Evolutionary conservation across 495 filamentous ascomycete genomes (phyloP), one percentile per base, ranked within the genome.

Genomic region (Penicillium ochrochloron): DNA sequence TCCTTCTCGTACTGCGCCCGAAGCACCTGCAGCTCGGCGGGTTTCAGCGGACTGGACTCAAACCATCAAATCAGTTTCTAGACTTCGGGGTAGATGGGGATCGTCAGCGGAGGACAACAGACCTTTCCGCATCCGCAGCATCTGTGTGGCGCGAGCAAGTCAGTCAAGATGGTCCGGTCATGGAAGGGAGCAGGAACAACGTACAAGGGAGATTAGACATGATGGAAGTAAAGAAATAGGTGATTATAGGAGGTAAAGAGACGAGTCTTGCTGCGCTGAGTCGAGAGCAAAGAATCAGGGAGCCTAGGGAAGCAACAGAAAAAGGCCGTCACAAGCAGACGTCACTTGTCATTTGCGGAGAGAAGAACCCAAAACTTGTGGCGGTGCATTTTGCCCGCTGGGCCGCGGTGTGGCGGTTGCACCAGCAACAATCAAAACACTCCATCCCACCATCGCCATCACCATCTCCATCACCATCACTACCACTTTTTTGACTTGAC

Each of bases 71-170:
- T 73, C 62, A 66, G 64, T 66, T 70, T 19, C 44, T 39, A 41
- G 17, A 31, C 25, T 50, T 65, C 53, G 19, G 56, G 54, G 14
- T 12, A 41, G 31, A 34, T n/a, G 17, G 48, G n/a, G 25, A 27
- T 41, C 50, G 25, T 54, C 31, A 34, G 29, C 27, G 41, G 69
- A 74, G 60, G 70, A 90, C 88, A 58, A 78, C 81, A 63, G 66
- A 97, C 94, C 91, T 96, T 82, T 99, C 95, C 64, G 93, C 95
- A 81, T 99, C 95, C 57, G 94, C 93, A 72, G 95, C 95, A 83
- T 98, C 95, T 99, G 78, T 52, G 48, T 50, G 55, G 62, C 56
- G 29, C 48, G 17, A 58, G 29, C 62, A 46, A 58, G 61, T 68
- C 33, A 71, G 66, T 52, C 52, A 63, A 59, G 19, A 19, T 25